Conservation (phyloP, 2,329 filamentous ascomycete genomes). For the Phymatotrichopsis omnivora region DNA sequence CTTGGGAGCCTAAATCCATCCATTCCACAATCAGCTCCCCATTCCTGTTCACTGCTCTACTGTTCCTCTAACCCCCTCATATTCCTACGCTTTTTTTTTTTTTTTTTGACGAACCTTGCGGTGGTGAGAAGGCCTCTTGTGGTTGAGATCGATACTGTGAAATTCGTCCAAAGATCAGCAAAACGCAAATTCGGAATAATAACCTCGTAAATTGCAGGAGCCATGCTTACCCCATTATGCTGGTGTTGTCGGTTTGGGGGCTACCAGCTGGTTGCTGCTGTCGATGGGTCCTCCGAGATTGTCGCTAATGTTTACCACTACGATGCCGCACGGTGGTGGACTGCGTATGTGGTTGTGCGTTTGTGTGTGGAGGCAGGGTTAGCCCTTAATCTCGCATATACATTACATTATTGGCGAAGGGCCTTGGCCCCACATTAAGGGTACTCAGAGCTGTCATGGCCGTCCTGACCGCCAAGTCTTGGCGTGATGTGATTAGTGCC, state of each 20-base stretch:
- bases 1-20: constrained; percentile 62
- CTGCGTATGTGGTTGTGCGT: constrained; percentile 7
- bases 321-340: constrained; percentile 14
- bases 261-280: constrained; percentile 14
- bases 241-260: constrained; percentile 16
- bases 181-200: not conserved
- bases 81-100: not conserved
- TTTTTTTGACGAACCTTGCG: constrained; percentile 22
- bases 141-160: constrained; percentile 29
- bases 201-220: constrained; percentile 5
- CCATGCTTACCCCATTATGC: constrained; percentile 23
- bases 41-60: not conserved
- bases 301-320: constrained; percentile 12
- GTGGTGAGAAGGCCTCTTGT: constrained; percentile 28
- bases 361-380: constrained; percentile 17
- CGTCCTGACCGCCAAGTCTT: too few species aligned
- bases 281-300: constrained; percentile 18
- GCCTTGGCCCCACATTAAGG: too few species aligned
- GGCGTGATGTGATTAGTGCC: too few species aligned
- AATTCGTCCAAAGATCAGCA: constrained; percentile 11
- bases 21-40: constrained; percentile 12
- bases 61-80: not conserved
- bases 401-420: too few species aligned
- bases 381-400: too few species aligned
- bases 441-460: too few species aligned